Evolutionary conservation across 2,329 filamentous ascomycete genomes (phyloP).

Genomic region (Neofusicoccum sp.): DNA sequence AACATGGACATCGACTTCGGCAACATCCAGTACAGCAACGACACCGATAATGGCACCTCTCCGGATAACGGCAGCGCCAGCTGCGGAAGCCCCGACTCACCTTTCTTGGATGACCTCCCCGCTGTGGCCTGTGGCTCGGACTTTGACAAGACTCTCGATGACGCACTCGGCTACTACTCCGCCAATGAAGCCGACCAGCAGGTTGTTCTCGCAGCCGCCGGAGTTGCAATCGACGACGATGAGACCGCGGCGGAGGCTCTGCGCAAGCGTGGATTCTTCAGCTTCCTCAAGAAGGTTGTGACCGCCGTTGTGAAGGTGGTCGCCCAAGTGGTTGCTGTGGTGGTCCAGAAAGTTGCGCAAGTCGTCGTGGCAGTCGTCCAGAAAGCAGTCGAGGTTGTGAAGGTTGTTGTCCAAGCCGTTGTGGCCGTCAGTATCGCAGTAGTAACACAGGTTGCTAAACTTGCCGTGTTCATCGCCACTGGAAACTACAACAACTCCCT

Average conservation of each 20-base stretch:
- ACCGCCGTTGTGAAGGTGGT: neutral
- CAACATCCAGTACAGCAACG: neutral
- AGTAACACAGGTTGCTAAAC: neutral
- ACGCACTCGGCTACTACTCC: conserved; percentile 23
- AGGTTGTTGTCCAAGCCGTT: neutral
- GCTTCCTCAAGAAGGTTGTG: neutral
- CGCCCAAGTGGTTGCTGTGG: neutral
- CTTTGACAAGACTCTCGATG: conserved; percentile 22
- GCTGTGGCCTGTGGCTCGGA: conserved; percentile 20
- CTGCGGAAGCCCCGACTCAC: conserved; percentile 15
- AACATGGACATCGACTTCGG: conserved; percentile 21
- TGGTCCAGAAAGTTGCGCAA: conserved; percentile 1
- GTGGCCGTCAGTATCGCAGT: conserved; percentile 7
- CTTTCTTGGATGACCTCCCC: conserved; percentile 17
- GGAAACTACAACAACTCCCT: conserved; percentile 20
- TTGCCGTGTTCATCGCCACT: conserved; percentile 15
- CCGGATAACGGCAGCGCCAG: neutral
- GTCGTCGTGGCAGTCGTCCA: neutral
- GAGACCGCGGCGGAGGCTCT: neutral
- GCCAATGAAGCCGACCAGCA: conserved; percentile 3
- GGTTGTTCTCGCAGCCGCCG: conserved; percentile 11
- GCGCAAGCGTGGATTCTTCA: neutral
- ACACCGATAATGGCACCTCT: neutral
- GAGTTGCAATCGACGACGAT: neutral
- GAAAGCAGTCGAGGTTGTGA: conserved; percentile 8